Base-by-base conservation (phyloP, 768 basidiomycete species). In the Tulasnella sp. region DNA sequence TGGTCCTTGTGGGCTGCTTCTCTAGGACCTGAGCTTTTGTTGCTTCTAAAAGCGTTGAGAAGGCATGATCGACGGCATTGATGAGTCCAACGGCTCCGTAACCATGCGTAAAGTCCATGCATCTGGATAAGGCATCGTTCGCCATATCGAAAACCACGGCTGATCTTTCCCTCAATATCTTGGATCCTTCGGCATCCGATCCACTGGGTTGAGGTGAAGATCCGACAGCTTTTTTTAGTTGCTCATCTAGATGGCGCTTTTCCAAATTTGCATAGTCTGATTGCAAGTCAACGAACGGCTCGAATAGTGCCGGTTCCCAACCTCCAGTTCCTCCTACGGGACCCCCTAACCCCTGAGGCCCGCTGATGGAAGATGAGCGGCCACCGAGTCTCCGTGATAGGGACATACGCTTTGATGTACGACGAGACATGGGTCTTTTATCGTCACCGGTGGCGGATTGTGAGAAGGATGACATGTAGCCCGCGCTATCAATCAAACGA, bases 261-360 rank as follows among this genome's bases (percentile, higher is more conserved):
- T 99, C 95, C 29, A 95, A 70, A 1, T 72, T 67, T 0, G 76
- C 75, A 64, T 96, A 96, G 49, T 92, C 83, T 15, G 77, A 70
- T 59, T 98, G 93, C 55, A 83, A 82, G 59, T 92, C 86, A 22
- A 93, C 72, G 68, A 96, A 98, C 2, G 93, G 89, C 62, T 92
- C 90, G 62, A 91, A 95, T 13, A 99, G 69, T 45, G 83, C 81
- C 49, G 81, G 81, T 60, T 96, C 90, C 95, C 95, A 98, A 16
- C 56, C 45, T 4, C 40, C 59, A 16, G 52, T 47, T 20, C 42
- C 53, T 19, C 55, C 55, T 25, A 45, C 41, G 15, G 29, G 74
- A 65, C 20, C 77, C 70, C 67, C 73, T 72, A 15, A 79, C 39
- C 48, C 48, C 24, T 51, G 48, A 7, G 48, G 48, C 13, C 63